phyloP scores from a whole-genome alignment of 345 rosid species.

The Lagerstroemia speciosa region DNA sequence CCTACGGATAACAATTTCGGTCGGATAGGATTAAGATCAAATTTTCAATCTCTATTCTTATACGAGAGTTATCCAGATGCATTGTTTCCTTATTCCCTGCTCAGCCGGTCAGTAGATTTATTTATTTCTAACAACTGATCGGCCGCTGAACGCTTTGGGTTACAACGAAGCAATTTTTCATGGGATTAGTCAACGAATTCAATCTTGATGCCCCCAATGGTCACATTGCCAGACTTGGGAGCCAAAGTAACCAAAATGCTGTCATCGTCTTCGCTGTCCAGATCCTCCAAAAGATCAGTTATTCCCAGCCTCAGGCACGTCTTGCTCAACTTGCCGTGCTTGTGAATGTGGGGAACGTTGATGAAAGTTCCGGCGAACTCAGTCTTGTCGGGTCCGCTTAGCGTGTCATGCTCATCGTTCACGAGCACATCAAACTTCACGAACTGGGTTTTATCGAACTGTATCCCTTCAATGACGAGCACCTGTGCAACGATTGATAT shows the following conservation, averaged over 20 bases:
- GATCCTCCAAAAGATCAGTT: conserved; percentile 42
- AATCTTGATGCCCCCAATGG: conserved; percentile 33
- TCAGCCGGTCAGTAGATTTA: no score
- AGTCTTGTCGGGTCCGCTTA: conserved; percentile 21
- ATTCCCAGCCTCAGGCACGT: conserved; percentile 37
- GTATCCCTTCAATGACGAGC: conserved; percentile 32
- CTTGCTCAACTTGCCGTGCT: conserved; percentile 25
- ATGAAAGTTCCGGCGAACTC: conserved; percentile 57
- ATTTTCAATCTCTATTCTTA: no score
- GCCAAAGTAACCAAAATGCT: conserved; percentile 36
- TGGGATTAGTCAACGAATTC: conserved; percentile 17
- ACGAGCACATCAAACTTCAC: conserved; percentile 49
- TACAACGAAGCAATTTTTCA: no score
- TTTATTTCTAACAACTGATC: no score
- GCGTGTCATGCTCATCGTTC: conserved; percentile 32
- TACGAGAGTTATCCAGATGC: no score
- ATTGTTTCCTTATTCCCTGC: no score
- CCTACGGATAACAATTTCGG: no score
- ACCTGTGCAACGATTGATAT: conserved; percentile 1
- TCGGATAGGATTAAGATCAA: no score
- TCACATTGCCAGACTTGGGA: conserved; percentile 24
- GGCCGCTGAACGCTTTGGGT: no score
- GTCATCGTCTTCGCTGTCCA: conserved; percentile 44
- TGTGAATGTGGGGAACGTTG: conserved; percentile 41
- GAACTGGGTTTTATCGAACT: conserved; percentile 21